Conservation (phyloP, 208 protist species). For the Trypanosoma cruzi region DNA sequence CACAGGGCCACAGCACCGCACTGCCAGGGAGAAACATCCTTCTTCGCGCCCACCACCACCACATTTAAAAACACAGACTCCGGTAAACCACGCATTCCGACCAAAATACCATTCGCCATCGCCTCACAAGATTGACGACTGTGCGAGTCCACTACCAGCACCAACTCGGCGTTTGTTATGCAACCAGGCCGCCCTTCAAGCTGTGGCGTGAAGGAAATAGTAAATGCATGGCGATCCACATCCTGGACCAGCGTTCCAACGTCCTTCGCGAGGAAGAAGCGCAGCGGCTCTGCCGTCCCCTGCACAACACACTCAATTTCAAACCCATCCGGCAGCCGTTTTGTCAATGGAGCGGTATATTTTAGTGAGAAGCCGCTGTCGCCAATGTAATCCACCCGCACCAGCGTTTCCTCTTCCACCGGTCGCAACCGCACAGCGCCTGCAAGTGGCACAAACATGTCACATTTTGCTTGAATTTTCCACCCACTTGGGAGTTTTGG, state of each 20-base stretch:
- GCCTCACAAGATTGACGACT: constrained; percentile 21
- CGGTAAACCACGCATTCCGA: constrained; percentile 38
- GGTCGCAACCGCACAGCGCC: constrained; percentile 44
- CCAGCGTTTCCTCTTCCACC: not conserved
- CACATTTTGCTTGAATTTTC: constrained; percentile 30
- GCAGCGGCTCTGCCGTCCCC: constrained; percentile 60
- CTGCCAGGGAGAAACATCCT: constrained; percentile 20
- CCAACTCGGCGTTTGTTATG: constrained; percentile 58
- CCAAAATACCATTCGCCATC: constrained; percentile 36
- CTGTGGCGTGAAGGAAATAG: constrained; percentile 49
- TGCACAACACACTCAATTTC: constrained; percentile 40
- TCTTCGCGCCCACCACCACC: constrained; percentile 33
- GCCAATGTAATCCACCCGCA: constrained; percentile 34
- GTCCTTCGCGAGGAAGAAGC: constrained; percentile 44
- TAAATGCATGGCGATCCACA: constrained; percentile 38
- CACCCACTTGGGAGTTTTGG: constrained; percentile 24
- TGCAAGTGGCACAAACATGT: constrained; percentile 53
- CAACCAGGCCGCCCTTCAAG: constrained; percentile 28
- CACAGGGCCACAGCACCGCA: constrained; percentile 12
- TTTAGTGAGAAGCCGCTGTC: constrained; percentile 48
- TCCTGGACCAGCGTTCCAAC: constrained; percentile 6
- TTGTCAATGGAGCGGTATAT: constrained; percentile 26
- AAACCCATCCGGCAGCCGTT: constrained; percentile 7
- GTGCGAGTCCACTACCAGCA: constrained; percentile 73
- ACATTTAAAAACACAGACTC: constrained; percentile 51